Evolutionary conservation across 2,329 filamentous ascomycete genomes (phyloP).

Genomic region (Epichloe typhina): DNA sequence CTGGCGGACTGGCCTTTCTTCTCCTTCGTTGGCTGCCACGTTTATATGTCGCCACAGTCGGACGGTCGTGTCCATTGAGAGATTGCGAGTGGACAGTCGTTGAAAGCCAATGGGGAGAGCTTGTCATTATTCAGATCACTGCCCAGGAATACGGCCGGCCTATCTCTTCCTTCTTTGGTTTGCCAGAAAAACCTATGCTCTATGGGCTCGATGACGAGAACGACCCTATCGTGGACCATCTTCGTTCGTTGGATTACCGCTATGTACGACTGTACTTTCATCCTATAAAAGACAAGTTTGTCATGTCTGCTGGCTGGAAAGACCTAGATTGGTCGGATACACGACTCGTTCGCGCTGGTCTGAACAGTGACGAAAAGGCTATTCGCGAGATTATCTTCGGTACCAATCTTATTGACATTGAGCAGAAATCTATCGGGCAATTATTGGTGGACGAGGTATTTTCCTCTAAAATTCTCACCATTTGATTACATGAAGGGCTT

Average conservation of each 20-base stretch:
- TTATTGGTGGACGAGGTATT: slow-evolving; percentile 76
- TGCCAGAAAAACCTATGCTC: slow-evolving; percentile 44
- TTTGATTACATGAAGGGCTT: neutral
- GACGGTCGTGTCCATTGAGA: slow-evolving; percentile 52
- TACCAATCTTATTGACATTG: slow-evolving; percentile 79
- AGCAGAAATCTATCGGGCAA: slow-evolving; percentile 73
- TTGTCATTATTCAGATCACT: slow-evolving; percentile 60
- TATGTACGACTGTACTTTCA: slow-evolving; percentile 92
- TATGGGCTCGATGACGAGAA: slow-evolving; percentile 45
- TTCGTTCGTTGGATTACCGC: slow-evolving; percentile 78
- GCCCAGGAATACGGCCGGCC: slow-evolving; percentile 38
- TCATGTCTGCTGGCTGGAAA: slow-evolving; percentile 82
- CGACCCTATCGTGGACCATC: slow-evolving; percentile 60
- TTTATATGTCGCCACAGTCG: slow-evolving; percentile 69
- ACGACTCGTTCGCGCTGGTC: slow-evolving; percentile 58
- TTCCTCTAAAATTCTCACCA: neutral
- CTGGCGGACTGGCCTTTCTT: slow-evolving; percentile 68
- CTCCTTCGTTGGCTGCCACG: slow-evolving; percentile 80
- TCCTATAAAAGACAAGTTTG: slow-evolving; percentile 76
- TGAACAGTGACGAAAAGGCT: slow-evolving; percentile 80
- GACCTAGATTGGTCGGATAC: slow-evolving; percentile 80
- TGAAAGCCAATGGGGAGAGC: slow-evolving; percentile 96
- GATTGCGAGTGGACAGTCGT: slow-evolving; percentile 85
- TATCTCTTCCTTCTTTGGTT: slow-evolving; percentile 53
- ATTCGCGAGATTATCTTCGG: slow-evolving; percentile 79